A percentile compares a stretch with the other conserved stretches of the same genome.
Conservation (phyloP, 805 yeast species). For the Brettanomyces sp. region DNA sequence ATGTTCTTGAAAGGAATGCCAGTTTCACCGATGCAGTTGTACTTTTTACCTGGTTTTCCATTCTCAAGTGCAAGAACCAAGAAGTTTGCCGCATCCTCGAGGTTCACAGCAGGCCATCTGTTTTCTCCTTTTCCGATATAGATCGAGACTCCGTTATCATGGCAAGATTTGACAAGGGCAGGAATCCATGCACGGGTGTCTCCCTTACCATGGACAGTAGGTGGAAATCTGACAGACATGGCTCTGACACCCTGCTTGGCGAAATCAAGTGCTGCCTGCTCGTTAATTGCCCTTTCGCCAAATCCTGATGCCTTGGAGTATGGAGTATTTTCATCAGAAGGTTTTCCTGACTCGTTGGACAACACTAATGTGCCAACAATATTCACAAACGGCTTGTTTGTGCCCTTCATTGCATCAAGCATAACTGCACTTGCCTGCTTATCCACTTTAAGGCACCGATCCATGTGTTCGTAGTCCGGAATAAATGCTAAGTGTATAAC, state of each 20-base stretch:
- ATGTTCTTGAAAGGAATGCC: neutral
- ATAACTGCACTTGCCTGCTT: neutral
- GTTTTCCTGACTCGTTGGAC: neutral
- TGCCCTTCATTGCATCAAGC: neutral
- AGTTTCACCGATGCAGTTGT: neutral
- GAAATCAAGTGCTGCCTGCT: neutral
- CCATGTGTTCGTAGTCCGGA: neutral
- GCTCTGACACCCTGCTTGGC: neutral
- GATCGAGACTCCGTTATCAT: neutral
- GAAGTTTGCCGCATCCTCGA: neutral
- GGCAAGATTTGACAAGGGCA: neutral
- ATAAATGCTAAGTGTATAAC: neutral
- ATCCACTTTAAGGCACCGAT: neutral
- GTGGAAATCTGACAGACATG: neutral
- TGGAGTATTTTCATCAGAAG: neutral
- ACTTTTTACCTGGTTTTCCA: neutral
- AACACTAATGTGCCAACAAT: neutral
- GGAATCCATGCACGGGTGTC: neutral
- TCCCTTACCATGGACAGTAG: neutral
- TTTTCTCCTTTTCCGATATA: neutral
- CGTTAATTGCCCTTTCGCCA: neutral
- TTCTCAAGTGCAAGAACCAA: neutral
- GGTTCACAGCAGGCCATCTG: conserved; percentile 1
- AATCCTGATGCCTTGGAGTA: neutral
- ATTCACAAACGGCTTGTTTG: neutral